Conservation (phyloP, 192 early-diverging fungal genomes). For the Podochytrium sp. region DNA sequence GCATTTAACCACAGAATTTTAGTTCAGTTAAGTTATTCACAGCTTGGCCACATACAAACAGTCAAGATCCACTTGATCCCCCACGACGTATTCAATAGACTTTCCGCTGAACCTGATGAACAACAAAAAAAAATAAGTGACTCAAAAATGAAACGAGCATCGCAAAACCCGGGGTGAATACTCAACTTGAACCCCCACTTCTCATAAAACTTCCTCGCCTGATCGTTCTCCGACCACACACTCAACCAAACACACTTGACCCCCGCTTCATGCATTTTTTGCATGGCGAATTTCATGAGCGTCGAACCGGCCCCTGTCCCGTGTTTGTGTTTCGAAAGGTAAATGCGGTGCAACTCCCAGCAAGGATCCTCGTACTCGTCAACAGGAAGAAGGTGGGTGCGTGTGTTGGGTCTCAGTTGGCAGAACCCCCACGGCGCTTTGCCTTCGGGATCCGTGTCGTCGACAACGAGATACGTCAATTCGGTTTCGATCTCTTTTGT, state of each 20-base stretch:
- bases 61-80: background rate
- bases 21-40: too few relatives aligned
- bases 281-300: background rate
- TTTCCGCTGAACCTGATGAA: background rate
- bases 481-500: background rate
- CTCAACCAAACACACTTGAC: background rate
- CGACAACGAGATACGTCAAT: background rate
- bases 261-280: background rate
- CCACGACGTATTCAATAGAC: background rate
- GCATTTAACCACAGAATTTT: too few relatives aligned
- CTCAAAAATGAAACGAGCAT: background rate
- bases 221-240: background rate
- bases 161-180: too few relatives aligned
- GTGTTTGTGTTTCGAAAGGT: background rate
- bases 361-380: background rate
- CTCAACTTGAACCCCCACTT: background rate
- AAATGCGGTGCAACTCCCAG: background rate
- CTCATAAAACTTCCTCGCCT: conserved; percentile 5
- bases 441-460: background rate
- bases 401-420: background rate
- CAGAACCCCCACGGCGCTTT: background rate
- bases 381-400: background rate
- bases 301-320: background rate
- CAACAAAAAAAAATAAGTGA: background rate
- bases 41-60: background rate